Conservation (phyloP, 202 grass and related monocot genomes). For the Digitaria exilis region DNA sequence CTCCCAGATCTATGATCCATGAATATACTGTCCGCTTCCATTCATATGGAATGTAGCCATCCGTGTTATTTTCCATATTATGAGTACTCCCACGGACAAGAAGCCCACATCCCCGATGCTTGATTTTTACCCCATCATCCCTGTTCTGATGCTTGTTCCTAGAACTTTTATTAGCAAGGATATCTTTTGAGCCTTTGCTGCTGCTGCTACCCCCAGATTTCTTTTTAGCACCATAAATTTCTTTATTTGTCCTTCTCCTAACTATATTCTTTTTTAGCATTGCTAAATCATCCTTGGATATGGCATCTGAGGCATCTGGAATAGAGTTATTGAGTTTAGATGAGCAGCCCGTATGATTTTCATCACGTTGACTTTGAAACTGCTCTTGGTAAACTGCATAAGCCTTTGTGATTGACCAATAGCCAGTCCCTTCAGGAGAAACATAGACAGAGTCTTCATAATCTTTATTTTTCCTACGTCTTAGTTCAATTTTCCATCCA, state of each 20-base stretch:
- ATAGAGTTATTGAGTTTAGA: slow-evolving; percentile 35
- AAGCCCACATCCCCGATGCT: slow-evolving; percentile 47
- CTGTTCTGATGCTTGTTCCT: slow-evolving; percentile 34
- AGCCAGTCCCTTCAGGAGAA: slow-evolving; percentile 76
- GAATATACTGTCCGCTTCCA: slow-evolving; percentile 83
- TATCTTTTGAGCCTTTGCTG: slow-evolving; percentile 49
- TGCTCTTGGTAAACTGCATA: slow-evolving; percentile 81
- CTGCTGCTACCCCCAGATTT: slow-evolving; percentile 44
- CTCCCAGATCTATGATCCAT: slow-evolving; percentile 91
- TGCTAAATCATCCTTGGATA: slow-evolving; percentile 72
- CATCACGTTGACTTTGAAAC: slow-evolving; percentile 43
- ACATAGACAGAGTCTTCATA: slow-evolving; percentile 93
- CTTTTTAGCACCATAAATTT: slow-evolving; percentile 53
- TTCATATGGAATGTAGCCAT: slow-evolving; percentile 66
- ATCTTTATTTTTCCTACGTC: slow-evolving; percentile 69
- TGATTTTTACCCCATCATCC: slow-evolving; percentile 35
- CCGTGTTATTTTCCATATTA: slow-evolving; percentile 38
- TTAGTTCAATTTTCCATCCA: slow-evolving; percentile 94
- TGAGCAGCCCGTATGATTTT: slow-evolving; percentile 16
- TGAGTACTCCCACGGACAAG: slow-evolving; percentile 50
- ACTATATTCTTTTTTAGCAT: slow-evolving; percentile 83
- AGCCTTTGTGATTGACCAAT: slow-evolving; percentile 97
- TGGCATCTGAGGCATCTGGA: slow-evolving; percentile 32
- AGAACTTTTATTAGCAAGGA: slow-evolving; percentile 24
- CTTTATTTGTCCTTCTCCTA: slow-evolving; percentile 53